Evolutionary conservation across 2,329 filamentous ascomycete species (phyloP), one percentile per base, ranked within the genome.

Genomic region (Pyricularia grisea): DNA sequence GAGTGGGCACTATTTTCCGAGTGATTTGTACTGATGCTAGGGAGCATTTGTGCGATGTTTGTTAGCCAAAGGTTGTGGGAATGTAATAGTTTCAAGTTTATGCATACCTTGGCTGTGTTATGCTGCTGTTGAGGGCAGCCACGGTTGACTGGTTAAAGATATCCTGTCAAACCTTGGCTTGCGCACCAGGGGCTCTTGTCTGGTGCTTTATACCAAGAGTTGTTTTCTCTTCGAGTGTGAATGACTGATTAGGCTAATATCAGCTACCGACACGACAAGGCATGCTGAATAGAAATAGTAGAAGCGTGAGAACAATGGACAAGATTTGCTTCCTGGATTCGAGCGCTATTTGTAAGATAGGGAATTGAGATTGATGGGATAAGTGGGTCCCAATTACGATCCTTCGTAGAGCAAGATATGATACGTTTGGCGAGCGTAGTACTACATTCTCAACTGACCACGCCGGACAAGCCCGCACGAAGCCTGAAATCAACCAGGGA

Each of bases 171-270:
- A 88, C 77, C 70, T 77, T 81, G 69, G 87, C 86, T 65, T 89
- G 79, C 14, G 81, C 81, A 50, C 78, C 79, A 58, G 85, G 87
- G 65, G 84, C 87, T 79, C 72, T 87, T 89, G 42, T 87, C 86
- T 82, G 86, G 86, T 68, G 89, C 85, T 73, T 88, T 87, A 84
- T 87, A 89, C 87, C 87, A 90, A 72, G 88, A 88, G 73, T 88
- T 87, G 74, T 90, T 87, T 25, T 33, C 33, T 36, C 36, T 36
- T 20, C 65, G 31, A n/a, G 33, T 67, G 11, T 50, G 33, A 36
- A 33, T 67, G 17, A 50, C 42, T 50, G 42, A 50, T 50, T 50
- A 50, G 42, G 42, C 42, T 50, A 50, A 50, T n/a, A 50, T 50
- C 4, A 50, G 42, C 42, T 50, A 50, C 17, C n/a, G 17, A 50